phyloP scores from a whole-genome alignment of 164 flowering plant genomes.

The Magnolia officinalis region DNA sequence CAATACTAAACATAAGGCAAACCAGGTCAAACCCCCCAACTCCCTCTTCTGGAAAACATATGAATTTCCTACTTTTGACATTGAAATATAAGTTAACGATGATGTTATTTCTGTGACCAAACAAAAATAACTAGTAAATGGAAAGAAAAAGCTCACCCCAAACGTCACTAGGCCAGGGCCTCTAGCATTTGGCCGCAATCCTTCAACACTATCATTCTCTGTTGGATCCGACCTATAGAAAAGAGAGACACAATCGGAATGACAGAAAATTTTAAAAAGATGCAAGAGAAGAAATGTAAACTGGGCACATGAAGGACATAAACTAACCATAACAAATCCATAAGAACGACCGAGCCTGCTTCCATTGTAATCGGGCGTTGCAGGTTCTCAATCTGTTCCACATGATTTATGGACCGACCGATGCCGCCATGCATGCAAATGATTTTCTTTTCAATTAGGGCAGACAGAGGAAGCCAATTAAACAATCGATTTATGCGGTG shows the following conservation, averaged over 20 bases:
- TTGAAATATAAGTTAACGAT: neutral
- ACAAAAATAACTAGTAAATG: neutral
- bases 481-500: slow-evolving; percentile 90
- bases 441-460: slow-evolving; percentile 94
- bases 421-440: slow-evolving; percentile 99
- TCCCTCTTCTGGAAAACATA: no score
- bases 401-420: slow-evolving; percentile 96
- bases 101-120: neutral
- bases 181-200: slow-evolving; percentile 97
- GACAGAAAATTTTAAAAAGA: neutral
- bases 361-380: slow-evolving; percentile 99
- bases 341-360: slow-evolving; percentile 96
- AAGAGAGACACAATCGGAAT: neutral
- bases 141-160: slow-evolving; percentile 61
- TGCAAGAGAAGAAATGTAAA: neutral
- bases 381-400: slow-evolving; percentile 89
- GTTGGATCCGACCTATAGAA: slow-evolving; percentile 94
- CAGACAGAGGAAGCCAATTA: slow-evolving; percentile 99
- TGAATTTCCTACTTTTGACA: no score
- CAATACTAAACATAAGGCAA: no score
- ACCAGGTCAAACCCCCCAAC: no score
- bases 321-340: slow-evolving; percentile 92
- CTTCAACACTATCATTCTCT: slow-evolving; percentile 99
- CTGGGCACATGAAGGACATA: slow-evolving; percentile 1
- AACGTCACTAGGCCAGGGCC: slow-evolving; percentile 99